phyloP scores from a whole-genome alignment of 192 early-diverging fungal genomes.

The Rhizophagus sp. region DNA sequence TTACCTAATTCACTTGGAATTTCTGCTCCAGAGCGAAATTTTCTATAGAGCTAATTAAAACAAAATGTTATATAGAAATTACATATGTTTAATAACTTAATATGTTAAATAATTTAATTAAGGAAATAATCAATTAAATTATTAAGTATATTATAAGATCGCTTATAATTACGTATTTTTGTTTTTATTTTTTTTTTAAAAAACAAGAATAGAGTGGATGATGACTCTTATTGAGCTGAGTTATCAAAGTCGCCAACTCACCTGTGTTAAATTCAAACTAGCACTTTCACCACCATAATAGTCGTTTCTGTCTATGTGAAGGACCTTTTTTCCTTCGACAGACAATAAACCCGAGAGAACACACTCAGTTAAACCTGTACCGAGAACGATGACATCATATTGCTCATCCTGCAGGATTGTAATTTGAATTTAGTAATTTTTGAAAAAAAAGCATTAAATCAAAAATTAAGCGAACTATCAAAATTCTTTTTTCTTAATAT shows the following conservation, averaged over 20 bases:
- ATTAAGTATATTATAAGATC: background rate
- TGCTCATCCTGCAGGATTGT: conserved; percentile 70
- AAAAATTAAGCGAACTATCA: background rate
- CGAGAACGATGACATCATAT: conserved; percentile 88
- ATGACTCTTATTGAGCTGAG: background rate
- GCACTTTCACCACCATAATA: conserved; percentile 99
- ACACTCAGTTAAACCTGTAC: conserved; percentile 90
- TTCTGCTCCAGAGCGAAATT: conserved; percentile 60
- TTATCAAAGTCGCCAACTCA: conserved; percentile 32
- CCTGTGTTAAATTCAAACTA: conserved; percentile 95
- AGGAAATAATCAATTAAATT: background rate
- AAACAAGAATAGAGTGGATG: background rate
- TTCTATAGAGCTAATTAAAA: conserved; percentile 61
- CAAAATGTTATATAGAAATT: conserved; percentile 11
- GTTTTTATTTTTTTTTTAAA: no score
- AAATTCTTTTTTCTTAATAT: background rate
- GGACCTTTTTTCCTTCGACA: conserved; percentile 90
- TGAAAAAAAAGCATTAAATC: background rate
- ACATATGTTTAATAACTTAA: no score
- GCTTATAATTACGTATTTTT: no score
- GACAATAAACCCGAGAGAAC: conserved; percentile 85
- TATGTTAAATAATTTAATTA: background rate
- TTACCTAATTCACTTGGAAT: conserved; percentile 60
- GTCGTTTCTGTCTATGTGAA: conserved; percentile 92
- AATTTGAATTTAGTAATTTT: background rate